Evolutionary conservation across 2,329 filamentous ascomycete genomes (phyloP).

Genomic region (Thielaviopsis euricoi): DNA sequence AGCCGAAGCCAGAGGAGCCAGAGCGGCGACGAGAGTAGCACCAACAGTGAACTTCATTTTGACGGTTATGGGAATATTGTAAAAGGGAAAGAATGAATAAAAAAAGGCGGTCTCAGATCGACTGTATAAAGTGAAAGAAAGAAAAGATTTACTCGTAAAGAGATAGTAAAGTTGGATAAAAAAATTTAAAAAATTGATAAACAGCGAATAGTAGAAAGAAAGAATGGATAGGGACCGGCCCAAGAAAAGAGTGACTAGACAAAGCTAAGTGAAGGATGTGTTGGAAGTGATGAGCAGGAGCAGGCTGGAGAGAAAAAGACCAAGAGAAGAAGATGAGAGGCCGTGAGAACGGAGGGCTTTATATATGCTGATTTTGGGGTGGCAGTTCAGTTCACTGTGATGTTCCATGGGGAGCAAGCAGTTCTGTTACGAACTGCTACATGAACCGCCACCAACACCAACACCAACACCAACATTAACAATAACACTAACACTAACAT

Average conservation of each 20-base stretch:
- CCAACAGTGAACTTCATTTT: not conserved
- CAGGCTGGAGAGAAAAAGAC: not conserved
- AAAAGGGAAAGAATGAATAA: not conserved
- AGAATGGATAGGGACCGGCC: not conserved
- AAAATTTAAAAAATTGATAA: too few species aligned
- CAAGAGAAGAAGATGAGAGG: conserved; percentile 9
- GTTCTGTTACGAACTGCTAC: too few species aligned
- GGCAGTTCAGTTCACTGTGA: too few species aligned
- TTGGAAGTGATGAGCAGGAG: not conserved
- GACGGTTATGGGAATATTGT: not conserved
- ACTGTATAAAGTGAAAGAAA: not conserved
- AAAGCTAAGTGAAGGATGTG: not conserved
- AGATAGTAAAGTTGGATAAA: not conserved
- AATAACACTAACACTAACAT: too few species aligned
- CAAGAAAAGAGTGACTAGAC: not conserved
- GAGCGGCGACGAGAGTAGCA: not conserved
- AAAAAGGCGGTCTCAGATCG: not conserved
- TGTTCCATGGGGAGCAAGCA: too few species aligned
- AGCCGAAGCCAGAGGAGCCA: conserved; percentile 12
- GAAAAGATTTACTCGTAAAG: not conserved
- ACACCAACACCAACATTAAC: too few species aligned
- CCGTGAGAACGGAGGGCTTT: not conserved
- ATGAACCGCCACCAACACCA: too few species aligned
- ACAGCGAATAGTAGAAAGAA: not conserved
- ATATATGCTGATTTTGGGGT: not conserved